Percentiles rank a stretch among this genome's conserved stretches.
Conservation (phyloP, 306 rosid genomes). For the Quercus rubra region DNA sequence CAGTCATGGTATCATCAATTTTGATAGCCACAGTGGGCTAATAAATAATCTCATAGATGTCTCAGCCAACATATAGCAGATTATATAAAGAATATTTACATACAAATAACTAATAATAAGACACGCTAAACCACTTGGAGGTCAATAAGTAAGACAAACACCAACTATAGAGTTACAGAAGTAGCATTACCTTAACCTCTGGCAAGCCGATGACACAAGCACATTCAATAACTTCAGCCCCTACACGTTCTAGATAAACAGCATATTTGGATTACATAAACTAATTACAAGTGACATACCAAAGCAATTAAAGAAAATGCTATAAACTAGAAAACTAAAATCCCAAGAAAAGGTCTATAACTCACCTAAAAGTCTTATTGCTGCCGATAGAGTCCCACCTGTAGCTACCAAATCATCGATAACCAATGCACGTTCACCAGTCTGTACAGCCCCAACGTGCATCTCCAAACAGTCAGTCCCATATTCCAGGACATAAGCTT, state of each 20-base stretch:
- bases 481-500: constrained; percentile 79
- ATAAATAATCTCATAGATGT: neutral
- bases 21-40: neutral
- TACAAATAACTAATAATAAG: neutral
- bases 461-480: constrained; percentile 88
- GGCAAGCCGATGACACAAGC: constrained; percentile 95
- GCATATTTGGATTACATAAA: constrained; percentile 13
- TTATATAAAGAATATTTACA: neutral
- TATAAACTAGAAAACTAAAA: neutral
- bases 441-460: constrained; percentile 82
- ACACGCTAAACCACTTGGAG: neutral
- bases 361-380: constrained; percentile 81
- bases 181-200: constrained; percentile 67
- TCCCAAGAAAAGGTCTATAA: neutral
- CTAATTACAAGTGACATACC: constrained; percentile 6
- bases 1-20: neutral
- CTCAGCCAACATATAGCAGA: neutral
- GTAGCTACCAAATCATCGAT: constrained; percentile 95
- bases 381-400: constrained; percentile 94
- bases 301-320: constrained; percentile 8
- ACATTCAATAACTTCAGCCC: constrained; percentile 93
- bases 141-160: constrained; percentile 5
- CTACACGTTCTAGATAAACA: constrained; percentile 64
- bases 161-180: neutral
- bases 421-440: constrained; percentile 76